Percentiles rank a stretch among this genome's conserved stretches.
These are phyloP conservation scores for Podospora bellae-mahoneyi DNA, from an alignment of 495 filamentous ascomycete genomes.

Conservation along the genomic window DNA sequence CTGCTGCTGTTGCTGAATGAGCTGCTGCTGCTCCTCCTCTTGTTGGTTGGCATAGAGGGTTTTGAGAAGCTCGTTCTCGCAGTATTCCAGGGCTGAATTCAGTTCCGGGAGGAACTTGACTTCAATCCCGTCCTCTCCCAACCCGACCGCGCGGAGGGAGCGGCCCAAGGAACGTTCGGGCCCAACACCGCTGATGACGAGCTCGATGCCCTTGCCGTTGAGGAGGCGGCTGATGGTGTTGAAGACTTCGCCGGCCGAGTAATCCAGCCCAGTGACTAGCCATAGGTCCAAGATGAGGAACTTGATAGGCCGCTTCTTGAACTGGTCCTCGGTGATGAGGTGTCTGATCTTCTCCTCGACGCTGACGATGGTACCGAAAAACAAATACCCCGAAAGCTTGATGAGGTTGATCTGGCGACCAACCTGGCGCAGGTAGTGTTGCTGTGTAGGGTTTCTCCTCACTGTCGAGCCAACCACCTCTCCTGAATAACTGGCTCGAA, in stretches of 20 bases:
- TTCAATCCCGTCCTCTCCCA: conserved; percentile 62
- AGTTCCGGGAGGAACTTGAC: conserved; percentile 81
- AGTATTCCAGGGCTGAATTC: conserved; percentile 87
- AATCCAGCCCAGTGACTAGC: conserved; percentile 89
- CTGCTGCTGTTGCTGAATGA: conserved; percentile 27
- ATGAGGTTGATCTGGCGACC: conserved; percentile 84
- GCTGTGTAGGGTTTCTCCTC: conserved; percentile 81
- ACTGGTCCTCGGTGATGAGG: conserved; percentile 77
- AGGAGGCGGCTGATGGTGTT: conserved; percentile 85
- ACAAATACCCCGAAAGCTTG: conserved; percentile 87
- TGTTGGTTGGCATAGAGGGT: conserved; percentile 64
- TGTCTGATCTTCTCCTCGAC: conserved; percentile 83
- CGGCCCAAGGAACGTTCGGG: conserved; percentile 69
- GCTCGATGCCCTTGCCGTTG: conserved; percentile 64
- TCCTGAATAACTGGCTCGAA: conserved; percentile 82
- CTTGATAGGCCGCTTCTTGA: conserved; percentile 70
- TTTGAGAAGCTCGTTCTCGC: conserved; percentile 91
- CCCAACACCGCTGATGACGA: conserved; percentile 77
- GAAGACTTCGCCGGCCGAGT: conserved; percentile 92
- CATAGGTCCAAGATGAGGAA: conserved; percentile 87
- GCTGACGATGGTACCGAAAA: conserved; percentile 94
- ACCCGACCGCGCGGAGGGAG: conserved; percentile 73
- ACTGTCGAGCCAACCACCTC: conserved; percentile 88
- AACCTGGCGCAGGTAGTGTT: conserved; percentile 77
- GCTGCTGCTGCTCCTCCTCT: conserved; percentile 29